These are phyloP conservation scores for Boletus smithii DNA, from an alignment of 1,284 basidiomycete genomes.

Conservation along the genomic window DNA sequence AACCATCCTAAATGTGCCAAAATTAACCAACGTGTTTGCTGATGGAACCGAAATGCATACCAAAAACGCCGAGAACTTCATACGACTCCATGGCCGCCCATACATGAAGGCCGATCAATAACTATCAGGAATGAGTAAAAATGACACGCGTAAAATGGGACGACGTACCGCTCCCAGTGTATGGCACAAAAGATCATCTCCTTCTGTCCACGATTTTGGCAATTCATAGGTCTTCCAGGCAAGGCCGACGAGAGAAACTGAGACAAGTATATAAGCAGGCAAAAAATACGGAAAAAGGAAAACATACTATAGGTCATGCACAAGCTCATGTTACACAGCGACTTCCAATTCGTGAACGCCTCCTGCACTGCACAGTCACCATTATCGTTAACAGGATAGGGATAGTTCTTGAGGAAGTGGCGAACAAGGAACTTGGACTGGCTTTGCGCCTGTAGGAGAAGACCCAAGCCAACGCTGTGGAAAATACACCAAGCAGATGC, in stretches of 20 bases:
- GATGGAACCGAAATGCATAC: constrained; percentile 37
- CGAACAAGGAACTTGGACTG: constrained; percentile 86
- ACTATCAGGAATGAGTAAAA: constrained; percentile 39
- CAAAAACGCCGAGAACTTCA: constrained; percentile 91
- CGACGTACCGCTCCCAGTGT: constrained; percentile 72
- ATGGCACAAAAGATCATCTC: constrained; percentile 87
- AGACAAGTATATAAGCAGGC: background rate
- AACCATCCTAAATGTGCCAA: constrained; percentile 72
- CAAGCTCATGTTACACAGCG: constrained; percentile 87
- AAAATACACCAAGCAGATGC: constrained; percentile 85
- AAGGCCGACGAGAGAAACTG: constrained; percentile 78
- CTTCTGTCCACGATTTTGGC: constrained; percentile 82
- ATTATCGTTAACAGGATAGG: constrained; percentile 64
- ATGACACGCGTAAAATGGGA: background rate
- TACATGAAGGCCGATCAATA: constrained; percentile 83
- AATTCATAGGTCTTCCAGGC: constrained; percentile 86
- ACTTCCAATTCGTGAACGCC: constrained; percentile 95
- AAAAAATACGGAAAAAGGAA: background rate
- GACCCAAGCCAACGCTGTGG: constrained; percentile 87
- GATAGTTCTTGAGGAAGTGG: constrained; percentile 91
- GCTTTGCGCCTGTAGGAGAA: constrained; percentile 81
- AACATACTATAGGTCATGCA: constrained; percentile 88
- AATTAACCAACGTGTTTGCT: constrained; percentile 9
- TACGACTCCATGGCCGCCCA: constrained; percentile 92
- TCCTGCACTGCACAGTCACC: constrained; percentile 79